These are phyloP conservation scores for Blastobotrys elegans DNA, from an alignment of 1,139 yeast genomes.

Conservation along the genomic window DNA sequence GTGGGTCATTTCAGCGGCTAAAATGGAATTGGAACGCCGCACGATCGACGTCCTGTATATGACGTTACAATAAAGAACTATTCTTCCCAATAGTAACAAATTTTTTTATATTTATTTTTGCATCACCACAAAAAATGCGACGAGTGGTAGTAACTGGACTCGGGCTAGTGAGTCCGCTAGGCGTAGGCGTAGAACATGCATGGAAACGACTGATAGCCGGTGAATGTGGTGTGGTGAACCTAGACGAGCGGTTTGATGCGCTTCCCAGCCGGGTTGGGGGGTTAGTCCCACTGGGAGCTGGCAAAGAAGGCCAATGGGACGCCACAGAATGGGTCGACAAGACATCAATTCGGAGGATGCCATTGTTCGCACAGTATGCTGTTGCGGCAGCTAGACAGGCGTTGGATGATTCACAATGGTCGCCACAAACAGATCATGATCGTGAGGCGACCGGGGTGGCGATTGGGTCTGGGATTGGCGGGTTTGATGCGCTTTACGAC, in stretches of 20 bases:
- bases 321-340: constrained; percentile 33
- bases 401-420: constrained; percentile 56
- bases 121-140: neutral
- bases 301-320: constrained; percentile 49
- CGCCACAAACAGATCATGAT: constrained; percentile 34
- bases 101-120: neutral
- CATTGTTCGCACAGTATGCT: constrained; percentile 75
- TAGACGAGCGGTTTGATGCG: constrained; percentile 48
- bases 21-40: neutral
- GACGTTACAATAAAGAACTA: neutral
- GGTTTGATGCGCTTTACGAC: constrained; percentile 68
- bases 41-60: neutral
- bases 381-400: constrained; percentile 77
- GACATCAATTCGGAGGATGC: constrained; percentile 49
- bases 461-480: constrained; percentile 92
- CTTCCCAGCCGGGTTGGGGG: constrained; percentile 80
- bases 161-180: constrained; percentile 83
- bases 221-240: constrained; percentile 35
- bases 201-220: constrained; percentile 36
- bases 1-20: neutral
- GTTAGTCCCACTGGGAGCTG: constrained; percentile 54
- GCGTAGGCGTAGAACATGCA: constrained; percentile 39
- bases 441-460: constrained; percentile 58
- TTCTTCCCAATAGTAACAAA: neutral
- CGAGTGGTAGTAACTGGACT: constrained; percentile 90